These are phyloP conservation scores for Hortaea werneckii DNA, from an alignment of 2,329 filamentous ascomycete species.

Conservation along the genomic window DNA sequence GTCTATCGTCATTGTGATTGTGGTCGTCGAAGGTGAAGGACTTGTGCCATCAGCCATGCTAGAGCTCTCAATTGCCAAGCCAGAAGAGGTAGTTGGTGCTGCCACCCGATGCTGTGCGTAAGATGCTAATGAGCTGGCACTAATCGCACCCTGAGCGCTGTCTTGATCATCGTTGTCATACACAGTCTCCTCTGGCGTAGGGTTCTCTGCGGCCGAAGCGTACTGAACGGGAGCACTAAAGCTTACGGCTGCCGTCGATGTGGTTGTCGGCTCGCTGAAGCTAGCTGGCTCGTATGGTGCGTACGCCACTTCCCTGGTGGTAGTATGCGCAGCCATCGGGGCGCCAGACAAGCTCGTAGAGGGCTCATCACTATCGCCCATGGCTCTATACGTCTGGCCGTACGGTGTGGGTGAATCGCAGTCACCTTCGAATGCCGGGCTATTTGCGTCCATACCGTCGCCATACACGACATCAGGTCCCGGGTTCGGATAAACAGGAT, in stretches of 20 bases:
- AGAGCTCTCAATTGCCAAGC: too few relatives aligned
- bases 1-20: slow-evolving; percentile 15
- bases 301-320: too few relatives aligned
- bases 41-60: neutral
- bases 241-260: too few relatives aligned
- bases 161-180: too few relatives aligned
- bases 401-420: slow-evolving; percentile 23
- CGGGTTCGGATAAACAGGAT: slow-evolving; percentile 33
- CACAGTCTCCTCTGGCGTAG: too few relatives aligned
- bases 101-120: neutral
- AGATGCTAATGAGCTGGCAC: neutral
- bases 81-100: neutral
- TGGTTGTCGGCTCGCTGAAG: too few relatives aligned
- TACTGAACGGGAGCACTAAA: too few relatives aligned
- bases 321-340: too few relatives aligned
- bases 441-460: slow-evolving; percentile 21
- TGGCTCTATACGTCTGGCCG: slow-evolving; percentile 15
- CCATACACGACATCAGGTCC: slow-evolving; percentile 32
- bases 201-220: too few relatives aligned
- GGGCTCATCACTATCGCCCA: neutral
- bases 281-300: too few relatives aligned
- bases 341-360: neutral
- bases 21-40: slow-evolving; percentile 1
- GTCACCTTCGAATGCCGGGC: slow-evolving; percentile 15
- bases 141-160: too few relatives aligned